These are phyloP conservation scores for Zygoascus tannicola DNA, from an alignment of 805 yeast species.

Conservation along the genomic window DNA sequence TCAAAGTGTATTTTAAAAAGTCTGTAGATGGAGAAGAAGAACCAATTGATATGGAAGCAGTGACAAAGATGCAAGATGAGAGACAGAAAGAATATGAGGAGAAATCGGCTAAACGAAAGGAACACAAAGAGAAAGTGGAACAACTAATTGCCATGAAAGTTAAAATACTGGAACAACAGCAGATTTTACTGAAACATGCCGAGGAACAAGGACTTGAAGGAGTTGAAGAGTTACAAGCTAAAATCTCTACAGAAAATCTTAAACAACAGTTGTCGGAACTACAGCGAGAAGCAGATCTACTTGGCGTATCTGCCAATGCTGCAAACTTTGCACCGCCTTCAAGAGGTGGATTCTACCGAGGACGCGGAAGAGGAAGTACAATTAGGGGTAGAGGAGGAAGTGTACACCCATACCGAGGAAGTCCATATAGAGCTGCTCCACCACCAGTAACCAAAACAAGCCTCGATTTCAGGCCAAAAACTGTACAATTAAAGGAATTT, in stretches of 20 bases:
- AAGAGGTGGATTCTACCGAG: conserved; percentile 9
- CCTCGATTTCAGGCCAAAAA: conserved; percentile 33
- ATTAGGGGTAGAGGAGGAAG: conserved; percentile 16
- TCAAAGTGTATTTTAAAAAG: conserved; percentile 37
- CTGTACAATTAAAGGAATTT: conserved; percentile 27
- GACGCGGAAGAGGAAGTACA: conserved; percentile 22
- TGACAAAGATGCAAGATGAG: conserved; percentile 30
- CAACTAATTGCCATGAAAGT: conserved; percentile 25
- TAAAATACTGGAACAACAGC: conserved; percentile 30
- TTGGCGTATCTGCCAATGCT: conserved; percentile 20
- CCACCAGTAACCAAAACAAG: conserved; percentile 19
- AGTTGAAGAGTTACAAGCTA: conserved; percentile 12
- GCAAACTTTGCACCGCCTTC: conserved; percentile 4
- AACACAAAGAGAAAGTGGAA: conserved; percentile 27
- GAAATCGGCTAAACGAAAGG: conserved; percentile 29
- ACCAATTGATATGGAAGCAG: conserved; percentile 31
- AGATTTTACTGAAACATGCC: conserved; percentile 28
- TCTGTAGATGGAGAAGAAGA: conserved; percentile 15
- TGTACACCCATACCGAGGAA: conserved; percentile 18
- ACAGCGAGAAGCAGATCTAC: conserved; percentile 26
- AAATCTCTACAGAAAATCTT: conserved; percentile 23
- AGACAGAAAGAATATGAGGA: conserved; percentile 36
- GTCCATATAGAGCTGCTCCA: conserved; percentile 16
- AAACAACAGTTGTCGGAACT: conserved; percentile 27
- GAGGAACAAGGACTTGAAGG: conserved; percentile 14